Conservation (phyloP, 495 filamentous ascomycete species). For the Terfezia boudieri region DNA sequence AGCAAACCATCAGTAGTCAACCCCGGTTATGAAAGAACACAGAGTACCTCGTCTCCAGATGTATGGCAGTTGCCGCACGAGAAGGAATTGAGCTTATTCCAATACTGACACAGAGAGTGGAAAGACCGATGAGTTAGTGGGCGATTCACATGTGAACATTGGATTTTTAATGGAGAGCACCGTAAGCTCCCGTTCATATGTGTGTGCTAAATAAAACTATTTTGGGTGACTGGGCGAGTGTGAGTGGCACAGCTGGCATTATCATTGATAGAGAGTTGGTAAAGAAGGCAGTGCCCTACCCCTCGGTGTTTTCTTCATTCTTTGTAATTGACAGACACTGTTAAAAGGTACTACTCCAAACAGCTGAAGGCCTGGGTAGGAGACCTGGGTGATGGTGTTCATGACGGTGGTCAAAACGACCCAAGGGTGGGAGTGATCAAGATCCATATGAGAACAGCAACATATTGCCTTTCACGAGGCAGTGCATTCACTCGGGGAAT, state of each 20-base stretch:
- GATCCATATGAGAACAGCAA: conserved; percentile 37
- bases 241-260: conserved; percentile 49
- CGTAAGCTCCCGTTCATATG: conserved; percentile 22
- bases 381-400: conserved; percentile 69
- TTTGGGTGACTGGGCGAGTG: conserved; percentile 42
- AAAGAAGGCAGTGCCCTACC: conserved; percentile 31
- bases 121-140: conserved; percentile 64
- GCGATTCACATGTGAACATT: conserved; percentile 62
- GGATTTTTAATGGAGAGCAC: conserved; percentile 59
- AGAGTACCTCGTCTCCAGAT: conserved; percentile 48
- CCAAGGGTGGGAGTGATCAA: conserved; percentile 55
- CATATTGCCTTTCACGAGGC: conserved; percentile 34
- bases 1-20: conserved; percentile 25
- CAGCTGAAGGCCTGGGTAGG: conserved; percentile 71
- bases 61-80: conserved; percentile 73
- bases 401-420: conserved; percentile 62
- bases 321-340: not conserved
- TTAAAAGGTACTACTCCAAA: conserved; percentile 33
- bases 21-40: conserved; percentile 45
- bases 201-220: not conserved
- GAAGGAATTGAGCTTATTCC: conserved; percentile 70
- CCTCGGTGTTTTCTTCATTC: not conserved
- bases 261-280: conserved; percentile 43
- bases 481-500: conserved; percentile 35
- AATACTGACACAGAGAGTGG: conserved; percentile 83